Evolutionary conservation across 768 basidiomycete genomes (phyloP), one percentile per base, ranked within the genome.

Genomic region (Boletus pseudopeckii): DNA sequence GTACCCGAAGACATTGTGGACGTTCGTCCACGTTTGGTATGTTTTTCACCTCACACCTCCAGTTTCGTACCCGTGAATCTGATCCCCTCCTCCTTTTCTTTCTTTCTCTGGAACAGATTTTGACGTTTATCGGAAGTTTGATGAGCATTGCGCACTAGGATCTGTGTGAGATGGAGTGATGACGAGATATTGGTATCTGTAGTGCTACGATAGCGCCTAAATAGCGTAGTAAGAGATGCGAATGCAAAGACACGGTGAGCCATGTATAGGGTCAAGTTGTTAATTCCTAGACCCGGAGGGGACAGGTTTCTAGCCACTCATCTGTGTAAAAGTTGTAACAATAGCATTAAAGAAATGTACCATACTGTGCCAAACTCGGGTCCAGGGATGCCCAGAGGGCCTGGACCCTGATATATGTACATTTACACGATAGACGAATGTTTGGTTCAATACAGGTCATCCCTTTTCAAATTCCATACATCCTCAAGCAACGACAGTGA

Each of bases 1-100:
- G 96, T 98, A 0, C 94, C 96, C 0, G 96, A 98, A 66, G 94
- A 94, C 72, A 94, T 98, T 62, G 93, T 98, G 34, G 95, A 98
- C 69, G 81, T 98, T 55, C 85, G 96, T 40, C 84, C 93, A 32
- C 84, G 92, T 54, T 78, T 97, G 69, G 93, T 96, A 68, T 38
- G 89, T 78, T 18, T 30, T 34, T 28, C 30, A 6, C 24, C 24
- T 26, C 5, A 0, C 30, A 3, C 30, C 9, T 4, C 10, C 0
- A 0, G 3, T 22, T 17, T 46, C 55, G 1, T 37, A 30, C 37
- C 9, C 24, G n/a, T 13, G n/a, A 34, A 37, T 38, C 20, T 52
- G 40, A 39, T 15, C 22, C 9, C 17, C 38, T 10, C 2, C 24
- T 8, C 7, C 14, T 13, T 30, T 48, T 26, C n/a, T 5, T 22